A percentile compares a stretch with the other conserved stretches of the same genome.
Conservation (phyloP, 2,329 filamentous ascomycete species). For the Colletotrichum orbiculare region DNA sequence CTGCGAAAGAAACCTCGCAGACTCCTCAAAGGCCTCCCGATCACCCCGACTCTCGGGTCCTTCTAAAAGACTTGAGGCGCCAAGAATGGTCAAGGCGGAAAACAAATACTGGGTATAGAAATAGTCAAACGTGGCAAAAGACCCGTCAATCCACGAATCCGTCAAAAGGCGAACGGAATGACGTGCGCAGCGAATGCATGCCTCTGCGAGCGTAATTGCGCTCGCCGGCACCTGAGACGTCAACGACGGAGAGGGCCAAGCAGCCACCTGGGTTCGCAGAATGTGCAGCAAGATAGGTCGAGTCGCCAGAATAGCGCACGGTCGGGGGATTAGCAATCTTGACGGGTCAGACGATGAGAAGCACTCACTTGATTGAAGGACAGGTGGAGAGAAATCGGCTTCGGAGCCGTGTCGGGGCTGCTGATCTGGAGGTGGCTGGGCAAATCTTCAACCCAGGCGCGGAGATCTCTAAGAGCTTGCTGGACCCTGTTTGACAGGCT, state of each 20-base stretch:
- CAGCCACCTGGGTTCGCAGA: conserved; percentile 42
- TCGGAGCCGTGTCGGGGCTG: conserved; percentile 39
- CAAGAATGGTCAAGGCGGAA: conserved; percentile 55
- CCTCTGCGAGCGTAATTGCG: conserved; percentile 53
- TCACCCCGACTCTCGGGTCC: conserved; percentile 46
- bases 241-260: conserved; percentile 33
- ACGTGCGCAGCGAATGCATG: conserved; percentile 57
- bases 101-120: conserved; percentile 60
- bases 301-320: conserved; percentile 48
- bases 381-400: conserved; percentile 47
- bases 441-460: conserved; percentile 46
- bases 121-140: conserved; percentile 59
- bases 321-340: background rate
- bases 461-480: conserved; percentile 45
- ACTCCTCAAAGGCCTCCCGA: conserved; percentile 51
- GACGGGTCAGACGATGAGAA: background rate
- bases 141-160: conserved; percentile 57
- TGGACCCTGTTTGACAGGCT: conserved; percentile 48
- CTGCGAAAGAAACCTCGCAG: conserved; percentile 50
- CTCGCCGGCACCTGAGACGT: conserved; percentile 43
- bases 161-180: conserved; percentile 55
- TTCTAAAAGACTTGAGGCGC: conserved; percentile 53
- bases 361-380: conserved; percentile 45
- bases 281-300: conserved; percentile 49
- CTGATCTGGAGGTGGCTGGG: conserved; percentile 46